Conservation (phyloP, 768 basidiomycete genomes). For the Piloderma croceum region DNA sequence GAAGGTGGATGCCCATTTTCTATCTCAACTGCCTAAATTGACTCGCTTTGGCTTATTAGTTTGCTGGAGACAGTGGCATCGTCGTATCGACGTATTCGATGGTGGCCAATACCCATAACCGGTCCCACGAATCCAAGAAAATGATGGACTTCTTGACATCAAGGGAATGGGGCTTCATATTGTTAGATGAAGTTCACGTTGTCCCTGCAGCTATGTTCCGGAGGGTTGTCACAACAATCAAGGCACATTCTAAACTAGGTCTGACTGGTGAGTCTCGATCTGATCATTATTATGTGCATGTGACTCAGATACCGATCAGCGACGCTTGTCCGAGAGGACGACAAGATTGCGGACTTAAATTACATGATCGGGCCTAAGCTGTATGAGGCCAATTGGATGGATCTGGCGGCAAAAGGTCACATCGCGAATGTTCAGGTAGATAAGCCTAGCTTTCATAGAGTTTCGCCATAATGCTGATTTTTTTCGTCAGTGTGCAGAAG, state of each 20-base stretch:
- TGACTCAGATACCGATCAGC: constrained; percentile 41
- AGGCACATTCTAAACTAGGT: constrained; percentile 97
- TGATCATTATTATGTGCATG: constrained; percentile 1
- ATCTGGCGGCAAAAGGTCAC: constrained; percentile 97
- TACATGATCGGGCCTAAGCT: constrained; percentile 99
- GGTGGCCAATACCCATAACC: constrained; percentile 97
- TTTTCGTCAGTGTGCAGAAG: constrained; percentile 81
- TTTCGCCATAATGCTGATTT: not conserved
- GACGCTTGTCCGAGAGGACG: constrained; percentile 96
- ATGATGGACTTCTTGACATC: constrained; percentile 99
- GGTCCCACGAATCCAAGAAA: constrained; percentile 98
- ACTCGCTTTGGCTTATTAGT: constrained; percentile 41
- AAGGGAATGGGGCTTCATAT: constrained; percentile 98
- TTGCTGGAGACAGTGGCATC: constrained; percentile 94
- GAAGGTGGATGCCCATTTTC: constrained; percentile 48
- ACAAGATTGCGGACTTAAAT: constrained; percentile 97
- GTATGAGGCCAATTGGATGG: constrained; percentile 99
- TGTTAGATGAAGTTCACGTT: constrained; percentile 97
- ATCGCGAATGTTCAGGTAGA: constrained; percentile 98
- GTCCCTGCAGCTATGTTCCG: constrained; percentile 99
- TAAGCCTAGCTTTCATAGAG: not conserved
- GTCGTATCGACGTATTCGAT: constrained; percentile 99
- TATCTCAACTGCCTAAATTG: not conserved
- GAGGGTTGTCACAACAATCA: constrained; percentile 95
- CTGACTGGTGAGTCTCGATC: constrained; percentile 65